phyloP scores from a whole-genome alignment of 352 stramenopile species.

The Pythium phragmitis region DNA sequence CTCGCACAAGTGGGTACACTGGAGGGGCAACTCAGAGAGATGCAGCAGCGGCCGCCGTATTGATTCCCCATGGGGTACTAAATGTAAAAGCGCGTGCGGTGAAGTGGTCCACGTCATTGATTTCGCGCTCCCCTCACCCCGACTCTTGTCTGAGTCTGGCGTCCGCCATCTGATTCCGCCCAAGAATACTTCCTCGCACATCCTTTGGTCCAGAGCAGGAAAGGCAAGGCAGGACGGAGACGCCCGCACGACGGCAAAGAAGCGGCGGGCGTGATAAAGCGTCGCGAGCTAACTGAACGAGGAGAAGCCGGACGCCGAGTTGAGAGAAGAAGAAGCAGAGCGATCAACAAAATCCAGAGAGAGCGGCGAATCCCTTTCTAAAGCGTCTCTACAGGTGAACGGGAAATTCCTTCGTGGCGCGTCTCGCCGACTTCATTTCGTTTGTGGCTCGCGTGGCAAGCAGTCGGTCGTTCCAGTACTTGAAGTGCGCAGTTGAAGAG shows the following conservation, averaged over 20 bases:
- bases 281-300: neutral
- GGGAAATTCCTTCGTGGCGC: neutral
- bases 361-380: no score
- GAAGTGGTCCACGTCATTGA: conserved; percentile 1
- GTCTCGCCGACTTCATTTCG: no score
- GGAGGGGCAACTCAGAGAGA: conserved; percentile 16
- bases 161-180: neutral
- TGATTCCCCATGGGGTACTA: conserved; percentile 20
- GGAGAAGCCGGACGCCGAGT: conserved; percentile 3
- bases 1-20: conserved; percentile 48
- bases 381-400: conserved; percentile 3
- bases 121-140: neutral
- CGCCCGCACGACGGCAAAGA: neutral
- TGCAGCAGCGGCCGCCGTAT: conserved; percentile 9
- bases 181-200: conserved; percentile 8
- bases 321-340: neutral
- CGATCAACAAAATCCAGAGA: conserved; percentile 3
- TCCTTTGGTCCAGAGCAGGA: neutral
- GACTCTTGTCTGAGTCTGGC: conserved; percentile 17
- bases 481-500: neutral
- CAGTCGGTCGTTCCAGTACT: neutral
- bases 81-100: conserved; percentile 2
- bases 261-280: no score
- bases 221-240: conserved; percentile 5
- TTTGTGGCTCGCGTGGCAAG: neutral